Conservation (phyloP, 768 basidiomycete genomes). For the Chalciporus sphaerocephalus region DNA sequence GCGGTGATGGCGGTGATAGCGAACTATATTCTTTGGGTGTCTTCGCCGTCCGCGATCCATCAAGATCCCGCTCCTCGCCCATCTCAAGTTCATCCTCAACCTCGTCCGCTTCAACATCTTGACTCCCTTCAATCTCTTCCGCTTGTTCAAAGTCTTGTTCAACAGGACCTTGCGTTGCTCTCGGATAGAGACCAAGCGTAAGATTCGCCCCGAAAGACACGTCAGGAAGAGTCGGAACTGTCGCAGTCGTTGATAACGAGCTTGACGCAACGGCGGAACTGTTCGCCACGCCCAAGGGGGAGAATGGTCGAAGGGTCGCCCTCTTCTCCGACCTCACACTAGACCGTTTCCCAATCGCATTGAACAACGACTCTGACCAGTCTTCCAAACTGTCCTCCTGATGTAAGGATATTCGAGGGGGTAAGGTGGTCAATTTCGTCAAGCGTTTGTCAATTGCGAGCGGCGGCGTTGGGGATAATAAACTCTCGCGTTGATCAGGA, state of each 20-base stretch:
- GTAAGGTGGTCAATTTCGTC: constrained; percentile 21
- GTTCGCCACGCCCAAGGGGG: not conserved
- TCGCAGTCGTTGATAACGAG: constrained; percentile 2
- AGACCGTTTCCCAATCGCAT: constrained; percentile 37
- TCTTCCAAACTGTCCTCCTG: constrained; percentile 44
- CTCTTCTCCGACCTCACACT: constrained; percentile 13
- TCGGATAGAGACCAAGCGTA: constrained; percentile 14
- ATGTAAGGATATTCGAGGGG: constrained; percentile 56
- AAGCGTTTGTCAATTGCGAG: constrained; percentile 29
- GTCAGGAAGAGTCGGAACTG: constrained; percentile 12
- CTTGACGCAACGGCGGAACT: constrained; percentile 3
- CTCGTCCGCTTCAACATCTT: not conserved
- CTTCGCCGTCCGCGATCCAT: not conserved
- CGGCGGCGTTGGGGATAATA: constrained; percentile 26
- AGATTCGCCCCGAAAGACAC: constrained; percentile 20
- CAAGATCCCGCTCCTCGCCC: constrained; percentile 1
- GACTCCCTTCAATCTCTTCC: not conserved
- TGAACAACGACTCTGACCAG: constrained; percentile 54
- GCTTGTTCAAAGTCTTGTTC: constrained; percentile 14
- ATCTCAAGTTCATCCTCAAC: not conserved
- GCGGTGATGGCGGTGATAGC: constrained; percentile 1
- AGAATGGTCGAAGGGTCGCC: constrained; percentile 15
- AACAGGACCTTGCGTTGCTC: constrained; percentile 1
- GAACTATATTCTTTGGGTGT: not conserved
- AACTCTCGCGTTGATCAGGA: constrained; percentile 4